Conservation (phyloP, 805 yeast genomes). For the Torulaspora delbrueckii region DNA sequence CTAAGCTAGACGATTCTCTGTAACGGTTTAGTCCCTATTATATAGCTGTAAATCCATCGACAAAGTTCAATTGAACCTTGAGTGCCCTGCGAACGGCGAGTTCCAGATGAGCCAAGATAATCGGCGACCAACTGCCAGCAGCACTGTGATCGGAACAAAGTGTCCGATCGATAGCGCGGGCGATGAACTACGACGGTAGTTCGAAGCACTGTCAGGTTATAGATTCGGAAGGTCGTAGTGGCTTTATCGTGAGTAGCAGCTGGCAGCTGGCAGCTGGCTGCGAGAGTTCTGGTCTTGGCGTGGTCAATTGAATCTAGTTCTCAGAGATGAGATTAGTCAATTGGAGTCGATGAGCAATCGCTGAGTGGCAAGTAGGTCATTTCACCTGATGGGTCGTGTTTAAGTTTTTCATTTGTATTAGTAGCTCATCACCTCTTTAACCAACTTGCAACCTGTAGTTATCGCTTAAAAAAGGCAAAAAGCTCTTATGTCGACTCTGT, state of each 20-base stretch:
- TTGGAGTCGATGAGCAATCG: too few species aligned
- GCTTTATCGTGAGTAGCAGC: neutral
- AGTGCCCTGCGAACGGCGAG: neutral
- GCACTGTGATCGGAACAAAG: conserved; percentile 1
- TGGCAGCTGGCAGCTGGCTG: neutral
- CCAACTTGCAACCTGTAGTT: neutral
- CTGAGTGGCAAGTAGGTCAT: too few species aligned
- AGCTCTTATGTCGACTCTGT: conserved; percentile 27
- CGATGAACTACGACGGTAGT: conserved; percentile 1
- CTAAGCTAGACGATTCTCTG: neutral
- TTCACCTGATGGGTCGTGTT: neutral
- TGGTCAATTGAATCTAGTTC: too few species aligned
- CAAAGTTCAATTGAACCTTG: neutral
- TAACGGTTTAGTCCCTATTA: too few species aligned
- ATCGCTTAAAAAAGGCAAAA: neutral
- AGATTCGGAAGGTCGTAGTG: too few species aligned
- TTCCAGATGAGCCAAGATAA: neutral
- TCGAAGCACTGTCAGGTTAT: neutral
- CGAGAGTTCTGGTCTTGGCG: neutral
- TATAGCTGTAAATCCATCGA: neutral
- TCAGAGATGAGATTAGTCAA: too few species aligned
- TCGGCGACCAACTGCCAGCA: neutral
- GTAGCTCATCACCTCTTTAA: neutral
- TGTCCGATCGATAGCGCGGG: conserved; percentile 2
- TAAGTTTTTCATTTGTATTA: neutral